Base-by-base conservation (phyloP, 2,329 filamentous ascomycete species). In the Stemphylium lycopersici region DNA sequence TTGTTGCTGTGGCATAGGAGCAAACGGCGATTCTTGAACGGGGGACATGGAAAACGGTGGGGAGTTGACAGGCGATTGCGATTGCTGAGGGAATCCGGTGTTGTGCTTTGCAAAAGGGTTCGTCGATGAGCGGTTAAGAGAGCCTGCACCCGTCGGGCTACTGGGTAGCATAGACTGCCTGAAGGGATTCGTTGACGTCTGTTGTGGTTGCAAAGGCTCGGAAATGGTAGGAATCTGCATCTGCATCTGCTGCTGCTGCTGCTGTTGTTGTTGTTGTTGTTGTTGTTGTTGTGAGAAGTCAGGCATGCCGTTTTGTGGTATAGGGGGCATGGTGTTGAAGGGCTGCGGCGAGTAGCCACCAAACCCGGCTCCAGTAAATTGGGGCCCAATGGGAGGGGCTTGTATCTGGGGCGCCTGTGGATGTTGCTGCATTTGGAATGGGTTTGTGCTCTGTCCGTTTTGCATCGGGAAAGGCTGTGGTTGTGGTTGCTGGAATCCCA, bases 141-240 rank as follows among this genome's bases (percentile, higher is more conserved):
- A 79, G 71, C 55, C 79, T 74, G 47, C 65, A 44, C 66, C 67
- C 4, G 68, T 70, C 6, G 71, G 68, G 40, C 73, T 75, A 41
- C 46, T 62, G 2, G 78, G 69, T 78, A 96, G 80, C 87, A 93
- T 93, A 1, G 93, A 97, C 70, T 92, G 89, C 37, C 95, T 85
- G 84, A 99, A 99, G 0, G 95, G 95, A 71, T 99, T 99, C 6
- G 92, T 96, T 18, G 81, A 87, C 66, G 72, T 87, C 84, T 70
- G 70, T 48, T 73, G 74, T 15, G 81, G 83, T 54, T 81, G 81
- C 20, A 75, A 79, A 67, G 75, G 71, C 50, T 76, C 64, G 58
- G 74, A 48, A 60, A 73, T 66, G 51, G 66, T 66, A 59, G 75
- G 69, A 48, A 64, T 32, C 45, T 67, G 58, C 59, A 71, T 57